These are phyloP conservation scores for Tuber borchii DNA, from an alignment of 495 filamentous ascomycete genomes.

Conservation along the genomic window DNA sequence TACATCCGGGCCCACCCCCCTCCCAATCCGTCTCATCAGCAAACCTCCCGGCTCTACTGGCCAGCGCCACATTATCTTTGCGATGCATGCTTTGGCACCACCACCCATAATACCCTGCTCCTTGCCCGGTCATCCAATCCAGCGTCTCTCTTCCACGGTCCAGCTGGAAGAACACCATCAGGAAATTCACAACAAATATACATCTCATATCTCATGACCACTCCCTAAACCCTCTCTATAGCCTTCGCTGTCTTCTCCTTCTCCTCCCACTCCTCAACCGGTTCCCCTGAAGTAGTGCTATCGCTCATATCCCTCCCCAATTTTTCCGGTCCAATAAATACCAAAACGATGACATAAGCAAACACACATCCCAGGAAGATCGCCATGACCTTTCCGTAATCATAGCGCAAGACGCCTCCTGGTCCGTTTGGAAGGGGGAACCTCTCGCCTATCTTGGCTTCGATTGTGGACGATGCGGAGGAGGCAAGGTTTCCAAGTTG, in stretches of 20 bases:
- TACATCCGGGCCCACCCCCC: too few species aligned
- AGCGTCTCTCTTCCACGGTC: not conserved
- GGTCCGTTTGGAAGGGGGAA: constrained; percentile 63
- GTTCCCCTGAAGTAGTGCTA: constrained; percentile 7
- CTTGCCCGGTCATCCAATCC: too few species aligned
- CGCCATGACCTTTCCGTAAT: constrained; percentile 85
- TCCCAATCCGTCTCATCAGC: too few species aligned
- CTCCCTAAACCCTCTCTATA: constrained; percentile 5
- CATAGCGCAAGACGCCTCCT: constrained; percentile 52
- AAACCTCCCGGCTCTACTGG: too few species aligned
- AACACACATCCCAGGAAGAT: constrained; percentile 94
- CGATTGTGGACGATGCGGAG: constrained; percentile 53
- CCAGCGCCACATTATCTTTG: too few species aligned
- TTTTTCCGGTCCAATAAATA: constrained; percentile 70
- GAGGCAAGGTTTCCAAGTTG: constrained; percentile 72
- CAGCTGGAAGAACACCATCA: not conserved
- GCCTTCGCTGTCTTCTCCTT: not conserved
- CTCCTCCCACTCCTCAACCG: constrained; percentile 4
- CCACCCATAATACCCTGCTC: too few species aligned
- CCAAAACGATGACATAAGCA: constrained; percentile 68
- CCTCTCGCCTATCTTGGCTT: constrained; percentile 54
- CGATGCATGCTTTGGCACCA: too few species aligned
- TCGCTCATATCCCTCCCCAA: constrained; percentile 43
- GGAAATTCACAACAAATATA: not conserved
- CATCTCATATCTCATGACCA: constrained; percentile 5